phyloP scores from a whole-genome alignment of 495 filamentous ascomycete genomes.

The Penicillium verhagenii region DNA sequence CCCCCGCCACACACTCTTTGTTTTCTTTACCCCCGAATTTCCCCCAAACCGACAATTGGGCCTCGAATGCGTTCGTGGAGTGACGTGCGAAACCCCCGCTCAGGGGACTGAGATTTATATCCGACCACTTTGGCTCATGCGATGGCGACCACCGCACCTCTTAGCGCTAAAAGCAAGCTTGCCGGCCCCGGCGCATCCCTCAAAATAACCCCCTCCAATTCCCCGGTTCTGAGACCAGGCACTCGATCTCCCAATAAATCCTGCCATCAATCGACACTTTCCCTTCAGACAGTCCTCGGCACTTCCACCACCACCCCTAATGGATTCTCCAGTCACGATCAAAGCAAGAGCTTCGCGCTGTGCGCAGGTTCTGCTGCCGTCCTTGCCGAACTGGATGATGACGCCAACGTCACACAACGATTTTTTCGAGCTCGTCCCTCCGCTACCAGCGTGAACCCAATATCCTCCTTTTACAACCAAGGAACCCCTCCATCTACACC shows the following conservation, averaged over 20 bases:
- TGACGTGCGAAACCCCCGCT: slow-evolving; percentile 22
- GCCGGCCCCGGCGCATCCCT: slow-evolving; percentile 43
- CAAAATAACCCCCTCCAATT: slow-evolving; percentile 79
- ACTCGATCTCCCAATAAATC: slow-evolving; percentile 62
- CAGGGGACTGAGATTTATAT: slow-evolving; percentile 27
- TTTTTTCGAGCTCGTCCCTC: slow-evolving; percentile 89
- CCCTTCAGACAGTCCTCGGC: slow-evolving; percentile 80
- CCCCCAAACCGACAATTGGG: no score
- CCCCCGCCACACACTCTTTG: background rate
- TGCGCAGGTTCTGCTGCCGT: slow-evolving; percentile 93
- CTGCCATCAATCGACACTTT: slow-evolving; percentile 54
- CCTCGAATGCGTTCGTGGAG: slow-evolving; percentile 7
- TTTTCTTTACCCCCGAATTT: slow-evolving; percentile 7
- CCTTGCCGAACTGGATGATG: slow-evolving; percentile 74
- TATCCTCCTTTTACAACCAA: slow-evolving; percentile 55
- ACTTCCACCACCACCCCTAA: slow-evolving; percentile 82
- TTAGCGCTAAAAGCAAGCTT: slow-evolving; percentile 38
- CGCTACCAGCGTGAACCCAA: slow-evolving; percentile 62
- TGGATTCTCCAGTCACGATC: slow-evolving; percentile 78
- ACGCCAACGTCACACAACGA: slow-evolving; percentile 70
- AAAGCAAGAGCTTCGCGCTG: slow-evolving; percentile 73
- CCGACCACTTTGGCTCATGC: slow-evolving; percentile 21
- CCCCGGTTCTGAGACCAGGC: slow-evolving; percentile 62
- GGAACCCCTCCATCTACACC: slow-evolving; percentile 57
- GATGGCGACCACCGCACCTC: slow-evolving; percentile 39